Conservation (phyloP, 257 asterid genomes). For the Coffea eugenioides region DNA sequence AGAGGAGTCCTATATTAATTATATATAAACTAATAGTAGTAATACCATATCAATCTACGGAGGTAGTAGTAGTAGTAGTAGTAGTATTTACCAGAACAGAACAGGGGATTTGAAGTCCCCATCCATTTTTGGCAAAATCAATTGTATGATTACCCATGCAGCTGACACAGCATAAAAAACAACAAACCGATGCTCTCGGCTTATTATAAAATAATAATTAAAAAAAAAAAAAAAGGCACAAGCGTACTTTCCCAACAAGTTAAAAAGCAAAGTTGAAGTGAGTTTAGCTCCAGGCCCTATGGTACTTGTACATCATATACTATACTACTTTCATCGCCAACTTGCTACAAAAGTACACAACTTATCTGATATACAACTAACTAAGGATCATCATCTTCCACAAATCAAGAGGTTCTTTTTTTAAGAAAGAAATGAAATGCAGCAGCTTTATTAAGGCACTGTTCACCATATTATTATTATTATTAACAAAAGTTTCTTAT, state of each 20-base stretch:
- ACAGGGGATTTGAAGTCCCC: constrained; percentile 23
- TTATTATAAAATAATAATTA: background rate
- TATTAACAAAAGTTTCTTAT: background rate
- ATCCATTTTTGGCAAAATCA: constrained; percentile 41
- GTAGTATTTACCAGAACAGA: constrained; percentile 27
- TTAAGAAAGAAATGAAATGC: background rate
- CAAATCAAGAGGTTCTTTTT: background rate
- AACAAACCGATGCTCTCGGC: constrained; percentile 2
- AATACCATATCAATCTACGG: background rate
- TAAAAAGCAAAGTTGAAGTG: background rate
- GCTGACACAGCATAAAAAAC: background rate
- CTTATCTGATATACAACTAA: background rate
- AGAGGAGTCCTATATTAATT: background rate
- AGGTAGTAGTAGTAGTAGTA: background rate
- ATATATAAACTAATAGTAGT: too few species aligned
- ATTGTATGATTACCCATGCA: constrained; percentile 20
- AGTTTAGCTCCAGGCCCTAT: constrained; percentile 8
- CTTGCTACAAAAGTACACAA: background rate
- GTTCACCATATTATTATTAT: background rate
- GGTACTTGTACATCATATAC: background rate
- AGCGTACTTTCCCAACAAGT: constrained; percentile 12
- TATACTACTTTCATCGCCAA: constrained; percentile 11
- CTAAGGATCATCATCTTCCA: background rate
- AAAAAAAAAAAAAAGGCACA: background rate
- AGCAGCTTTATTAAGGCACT: background rate